These are phyloP conservation scores for Ramichloridium luteum DNA, from an alignment of 2,329 filamentous ascomycete species.

Conservation along the genomic window DNA sequence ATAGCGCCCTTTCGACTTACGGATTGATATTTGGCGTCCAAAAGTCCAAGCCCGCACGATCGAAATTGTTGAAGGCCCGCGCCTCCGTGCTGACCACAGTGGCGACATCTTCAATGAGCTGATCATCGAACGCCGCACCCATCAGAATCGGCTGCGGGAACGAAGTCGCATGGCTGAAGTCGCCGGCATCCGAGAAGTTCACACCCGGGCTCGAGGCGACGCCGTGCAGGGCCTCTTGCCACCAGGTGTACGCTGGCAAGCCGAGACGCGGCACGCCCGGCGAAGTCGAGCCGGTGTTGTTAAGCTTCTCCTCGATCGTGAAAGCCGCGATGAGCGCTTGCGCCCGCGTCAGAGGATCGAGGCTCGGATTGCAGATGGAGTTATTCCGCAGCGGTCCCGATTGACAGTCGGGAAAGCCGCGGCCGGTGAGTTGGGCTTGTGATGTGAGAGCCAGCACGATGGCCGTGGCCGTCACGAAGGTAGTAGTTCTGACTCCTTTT, in stretches of 20 bases:
- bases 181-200: slow-evolving; percentile 39
- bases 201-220: slow-evolving; percentile 45
- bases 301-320: slow-evolving; percentile 41
- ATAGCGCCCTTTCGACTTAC: slow-evolving; percentile 3
- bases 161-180: slow-evolving; percentile 49
- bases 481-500: too few species aligned
- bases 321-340: slow-evolving; percentile 40
- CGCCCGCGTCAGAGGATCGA: slow-evolving; percentile 22
- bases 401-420: slow-evolving; percentile 37
- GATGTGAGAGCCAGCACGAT: too few species aligned
- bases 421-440: slow-evolving; percentile 12
- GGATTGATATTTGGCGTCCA: slow-evolving; percentile 58
- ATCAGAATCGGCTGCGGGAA: slow-evolving; percentile 54
- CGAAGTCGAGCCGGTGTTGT: slow-evolving; percentile 37
- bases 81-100: slow-evolving; percentile 47
- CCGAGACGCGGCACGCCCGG: slow-evolving; percentile 45
- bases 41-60: slow-evolving; percentile 43
- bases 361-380: slow-evolving; percentile 36
- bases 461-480: too few species aligned
- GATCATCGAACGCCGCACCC: slow-evolving; percentile 52
- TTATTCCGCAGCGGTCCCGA: slow-evolving; percentile 40
- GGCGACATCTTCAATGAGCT: slow-evolving; percentile 46
- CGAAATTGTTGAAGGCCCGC: slow-evolving; percentile 51
- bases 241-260: slow-evolving; percentile 48
- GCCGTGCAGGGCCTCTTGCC: slow-evolving; percentile 52